Conservation (phyloP, 2,329 filamentous ascomycete genomes). For the Polytolypa hystricis region DNA sequence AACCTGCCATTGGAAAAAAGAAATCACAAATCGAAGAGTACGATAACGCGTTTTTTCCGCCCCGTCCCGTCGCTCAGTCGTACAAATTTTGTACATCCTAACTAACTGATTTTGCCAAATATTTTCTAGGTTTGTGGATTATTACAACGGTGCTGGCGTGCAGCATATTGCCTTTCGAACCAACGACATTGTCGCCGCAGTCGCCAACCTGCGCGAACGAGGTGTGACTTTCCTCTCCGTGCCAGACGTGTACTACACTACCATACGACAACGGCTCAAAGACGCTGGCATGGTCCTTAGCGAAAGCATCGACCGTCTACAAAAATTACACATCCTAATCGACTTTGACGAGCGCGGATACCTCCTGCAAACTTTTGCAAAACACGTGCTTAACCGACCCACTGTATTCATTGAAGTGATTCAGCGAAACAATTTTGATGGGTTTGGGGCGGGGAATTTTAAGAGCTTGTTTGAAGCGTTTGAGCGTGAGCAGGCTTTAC, state of each 20-base stretch:
- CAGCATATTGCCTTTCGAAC: constrained; percentile 86
- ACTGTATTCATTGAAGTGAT: constrained; percentile 93
- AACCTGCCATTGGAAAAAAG: constrained; percentile 74
- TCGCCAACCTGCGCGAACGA: constrained; percentile 60
- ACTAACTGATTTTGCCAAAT: too few species aligned
- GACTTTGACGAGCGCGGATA: constrained; percentile 89
- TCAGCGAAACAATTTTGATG: constrained; percentile 74
- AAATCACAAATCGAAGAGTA: constrained; percentile 86
- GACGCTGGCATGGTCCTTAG: constrained; percentile 45
- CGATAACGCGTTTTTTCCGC: constrained; percentile 5
- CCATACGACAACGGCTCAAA: constrained; percentile 59
- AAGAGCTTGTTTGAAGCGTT: constrained; percentile 88
- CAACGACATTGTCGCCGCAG: constrained; percentile 59
- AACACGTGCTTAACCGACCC: constrained; percentile 81
- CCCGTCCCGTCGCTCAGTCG: neutral
- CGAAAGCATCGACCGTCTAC: constrained; percentile 65
- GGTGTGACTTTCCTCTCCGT: constrained; percentile 83
- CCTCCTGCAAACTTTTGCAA: constrained; percentile 60
- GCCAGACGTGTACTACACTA: constrained; percentile 67
- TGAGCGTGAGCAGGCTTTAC: constrained; percentile 72
- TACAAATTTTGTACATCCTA: too few species aligned
- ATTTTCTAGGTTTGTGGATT: constrained; percentile 50
- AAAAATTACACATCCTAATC: constrained; percentile 70
- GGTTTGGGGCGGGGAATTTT: constrained; percentile 87
- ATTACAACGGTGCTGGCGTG: constrained; percentile 75